Evolutionary conservation across 371 early-diverging fungal species (phyloP).

Genomic region (Quaeritorhiza haematococci): DNA sequence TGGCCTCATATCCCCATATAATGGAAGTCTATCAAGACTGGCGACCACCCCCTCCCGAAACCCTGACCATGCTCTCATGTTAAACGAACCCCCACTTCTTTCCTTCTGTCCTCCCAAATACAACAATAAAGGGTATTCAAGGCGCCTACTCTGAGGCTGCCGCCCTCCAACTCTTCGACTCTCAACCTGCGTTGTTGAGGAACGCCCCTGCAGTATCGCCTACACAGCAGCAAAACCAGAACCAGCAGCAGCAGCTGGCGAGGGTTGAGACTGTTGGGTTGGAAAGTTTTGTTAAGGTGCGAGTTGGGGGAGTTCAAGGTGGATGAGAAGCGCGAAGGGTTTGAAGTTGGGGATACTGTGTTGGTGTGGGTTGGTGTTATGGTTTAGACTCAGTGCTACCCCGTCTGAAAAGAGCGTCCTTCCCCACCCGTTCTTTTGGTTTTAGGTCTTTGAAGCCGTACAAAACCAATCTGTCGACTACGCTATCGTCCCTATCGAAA

Average conservation of each 20-base stretch:
- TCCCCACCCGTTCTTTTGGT: slow-evolving; percentile 3
- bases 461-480: slow-evolving; percentile 6
- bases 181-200: slow-evolving; percentile 13
- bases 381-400: too few relatives aligned
- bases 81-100: too few relatives aligned
- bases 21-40: too few relatives aligned
- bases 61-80: too few relatives aligned
- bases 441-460: slow-evolving; percentile 17
- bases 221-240: too few relatives aligned
- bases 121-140: slow-evolving; percentile 5
- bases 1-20: too few relatives aligned
- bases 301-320: neutral
- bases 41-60: too few relatives aligned
- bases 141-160: slow-evolving; percentile 25
- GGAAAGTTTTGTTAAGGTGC: neutral
- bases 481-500: slow-evolving; percentile 23
- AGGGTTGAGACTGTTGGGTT: neutral
- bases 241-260: neutral
- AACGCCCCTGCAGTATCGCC: too few relatives aligned
- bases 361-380: too few relatives aligned
- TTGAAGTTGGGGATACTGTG: too few relatives aligned
- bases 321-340: too few relatives aligned
- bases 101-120: too few relatives aligned
- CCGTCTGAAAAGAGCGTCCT: neutral
- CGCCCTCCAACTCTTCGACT: slow-evolving; percentile 9